Base-by-base conservation (phyloP, 2,329 filamentous ascomycete species). In the Chlorencoelia australis region DNA sequence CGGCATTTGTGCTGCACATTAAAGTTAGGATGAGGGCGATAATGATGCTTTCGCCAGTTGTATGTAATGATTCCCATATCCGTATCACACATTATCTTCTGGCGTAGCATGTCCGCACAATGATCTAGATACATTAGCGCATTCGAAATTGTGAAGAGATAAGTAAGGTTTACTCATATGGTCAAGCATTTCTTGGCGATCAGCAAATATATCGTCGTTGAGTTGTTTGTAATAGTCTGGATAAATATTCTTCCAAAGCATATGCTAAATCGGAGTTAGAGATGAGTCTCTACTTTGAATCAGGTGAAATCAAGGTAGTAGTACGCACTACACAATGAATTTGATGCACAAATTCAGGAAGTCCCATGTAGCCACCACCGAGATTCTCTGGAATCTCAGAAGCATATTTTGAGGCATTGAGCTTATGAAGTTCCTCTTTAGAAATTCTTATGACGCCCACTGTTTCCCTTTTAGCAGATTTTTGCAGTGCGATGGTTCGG, bases 61-160 rank as follows among this genome's bases (percentile, higher is more conserved):
- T 37, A 37, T 4, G 29, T 33, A 16, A 37, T 10, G 7, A 32
- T 11, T 16, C 27, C 20, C 19, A 37, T 29, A 20, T 37, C 35
- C n/a, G 35, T 29, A 26, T 37, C 35, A 20, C 35, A 37, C 27
- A 37, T 31, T 7, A 37, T 11, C 22, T 37, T 37, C n/a, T 33
- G 35, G 7, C 35, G 35, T 3, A 37, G 19, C 29, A 37, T 33
- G 11, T 33, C 35, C 3, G 30, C 29, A 17, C 35, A 37, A 27
- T 37, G 35, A 37, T 33, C 35, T 37, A 5, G 17, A 20, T 8
- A 7, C 10, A 19, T 32, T 37, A 37, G 21, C 28, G 13, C 4
- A 13, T n/a, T n/a, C n/a, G 20, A 5, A n/a, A 32, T 27, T 13
- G 10, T 13, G 9, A 33, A 18, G 10, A 8, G 10, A 24, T 13